Percentiles rank a stretch among this genome's conserved stretches.
These are phyloP conservation scores for Alternaria consortialis DNA, from an alignment of 2,329 filamentous ascomycete genomes.

Conservation along the genomic window DNA sequence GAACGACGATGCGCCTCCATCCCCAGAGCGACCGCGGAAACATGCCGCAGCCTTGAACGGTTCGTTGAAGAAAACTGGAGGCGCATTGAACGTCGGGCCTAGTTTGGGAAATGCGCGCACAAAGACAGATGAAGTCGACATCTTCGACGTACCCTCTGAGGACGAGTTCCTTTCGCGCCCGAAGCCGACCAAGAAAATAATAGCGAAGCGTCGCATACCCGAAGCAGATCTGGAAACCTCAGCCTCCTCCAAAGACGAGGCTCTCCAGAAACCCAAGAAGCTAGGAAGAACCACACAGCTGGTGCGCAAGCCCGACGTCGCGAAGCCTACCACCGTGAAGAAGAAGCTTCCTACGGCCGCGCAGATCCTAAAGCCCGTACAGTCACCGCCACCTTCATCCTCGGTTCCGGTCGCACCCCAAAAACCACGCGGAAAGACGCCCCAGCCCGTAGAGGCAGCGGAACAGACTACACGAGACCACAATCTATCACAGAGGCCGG, in stretches of 20 bases:
- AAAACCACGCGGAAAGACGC: conserved; percentile 20
- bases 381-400: conserved; percentile 6
- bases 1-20: conserved; percentile 37
- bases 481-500: conserved; percentile 9
- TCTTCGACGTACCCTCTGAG: conserved; percentile 57
- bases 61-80: conserved; percentile 18
- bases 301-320: conserved; percentile 20
- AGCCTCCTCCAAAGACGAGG: conserved; percentile 20
- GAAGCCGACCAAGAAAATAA: conserved; percentile 25
- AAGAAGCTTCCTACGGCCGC: conserved; percentile 15
- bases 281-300: conserved; percentile 14
- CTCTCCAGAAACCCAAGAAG: not conserved
- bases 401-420: conserved; percentile 2
- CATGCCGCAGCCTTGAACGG: conserved; percentile 16
- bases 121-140: conserved; percentile 25
- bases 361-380: conserved; percentile 11
- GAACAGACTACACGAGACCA: conserved; percentile 6
- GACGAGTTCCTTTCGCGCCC: conserved; percentile 32
- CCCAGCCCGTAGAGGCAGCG: conserved; percentile 14
- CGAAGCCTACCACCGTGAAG: conserved; percentile 11
- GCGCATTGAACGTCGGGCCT: conserved; percentile 9
- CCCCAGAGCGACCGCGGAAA: conserved; percentile 47
- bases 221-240: conserved; percentile 20
- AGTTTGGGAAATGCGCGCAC: conserved; percentile 11
- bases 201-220: conserved; percentile 21